phyloP scores from a whole-genome alignment of 306 rosid species.

The Acacia acuminata region DNA sequence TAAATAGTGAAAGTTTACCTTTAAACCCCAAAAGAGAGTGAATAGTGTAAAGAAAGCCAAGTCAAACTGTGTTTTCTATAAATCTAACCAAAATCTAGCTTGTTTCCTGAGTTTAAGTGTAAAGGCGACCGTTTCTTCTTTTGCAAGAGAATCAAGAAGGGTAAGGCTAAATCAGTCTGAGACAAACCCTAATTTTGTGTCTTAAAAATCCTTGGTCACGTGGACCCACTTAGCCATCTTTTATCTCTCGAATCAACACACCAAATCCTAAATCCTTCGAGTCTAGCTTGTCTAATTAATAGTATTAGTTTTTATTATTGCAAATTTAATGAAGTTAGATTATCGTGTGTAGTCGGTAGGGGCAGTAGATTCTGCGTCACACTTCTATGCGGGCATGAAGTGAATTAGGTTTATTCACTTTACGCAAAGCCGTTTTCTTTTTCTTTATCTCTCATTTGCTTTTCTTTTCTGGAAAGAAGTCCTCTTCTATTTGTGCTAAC shows the following conservation, averaged over 20 bases:
- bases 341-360: neutral
- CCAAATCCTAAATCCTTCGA: neutral
- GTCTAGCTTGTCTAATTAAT: neutral
- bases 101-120: neutral
- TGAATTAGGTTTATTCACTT: neutral
- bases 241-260: neutral
- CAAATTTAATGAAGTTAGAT: neutral
- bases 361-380: neutral
- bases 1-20: neutral
- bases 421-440: neutral
- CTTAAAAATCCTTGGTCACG: neutral
- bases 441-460: neutral
- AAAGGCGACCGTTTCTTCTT: neutral
- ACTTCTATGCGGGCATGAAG: neutral
- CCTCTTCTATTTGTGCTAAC: neutral
- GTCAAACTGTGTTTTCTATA: neutral
- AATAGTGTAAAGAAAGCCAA: neutral
- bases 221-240: neutral
- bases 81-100: conserved; percentile 5
- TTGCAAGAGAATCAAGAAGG: neutral
- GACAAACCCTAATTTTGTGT: neutral
- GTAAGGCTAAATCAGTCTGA: neutral
- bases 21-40: neutral
- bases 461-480: neutral
- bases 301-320: neutral